phyloP scores from a whole-genome alignment of 1,284 basidiomycete genomes.

The Trichosporon inkin region DNA sequence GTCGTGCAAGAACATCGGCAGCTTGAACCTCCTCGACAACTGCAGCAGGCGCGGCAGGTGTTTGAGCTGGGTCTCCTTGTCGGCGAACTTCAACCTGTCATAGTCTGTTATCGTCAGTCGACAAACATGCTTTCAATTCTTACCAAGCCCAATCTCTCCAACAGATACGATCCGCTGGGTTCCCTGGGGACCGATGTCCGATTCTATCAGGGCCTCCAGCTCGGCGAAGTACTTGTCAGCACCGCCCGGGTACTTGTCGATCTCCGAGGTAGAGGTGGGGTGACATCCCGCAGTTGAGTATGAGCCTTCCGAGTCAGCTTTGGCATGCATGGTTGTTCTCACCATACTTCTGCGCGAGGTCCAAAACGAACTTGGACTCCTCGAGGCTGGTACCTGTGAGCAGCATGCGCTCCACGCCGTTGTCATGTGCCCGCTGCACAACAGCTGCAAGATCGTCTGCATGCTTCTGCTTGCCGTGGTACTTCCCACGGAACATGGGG shows the following conservation, averaged over 20 bases:
- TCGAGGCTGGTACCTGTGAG: conserved; percentile 72
- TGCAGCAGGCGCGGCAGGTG: conserved; percentile 69
- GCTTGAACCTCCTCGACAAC: conserved; percentile 65
- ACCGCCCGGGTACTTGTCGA: conserved; percentile 61
- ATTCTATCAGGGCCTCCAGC: conserved; percentile 59
- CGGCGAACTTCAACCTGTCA: conserved; percentile 70
- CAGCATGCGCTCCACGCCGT: conserved; percentile 72
- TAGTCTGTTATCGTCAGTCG: conserved; percentile 59
- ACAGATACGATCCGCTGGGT: conserved; percentile 67
- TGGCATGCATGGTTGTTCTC: conserved; percentile 19
- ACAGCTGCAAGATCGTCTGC: conserved; percentile 66
- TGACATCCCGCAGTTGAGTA: conserved; percentile 81
- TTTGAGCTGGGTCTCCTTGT: conserved; percentile 61
- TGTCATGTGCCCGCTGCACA: conserved; percentile 59
- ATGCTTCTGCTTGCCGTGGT: conserved; percentile 53
- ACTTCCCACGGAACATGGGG: conserved; percentile 52
- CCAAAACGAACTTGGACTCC: conserved; percentile 63
- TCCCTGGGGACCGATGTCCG: conserved; percentile 53
- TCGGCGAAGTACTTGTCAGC: conserved; percentile 63
- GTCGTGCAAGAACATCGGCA: conserved; percentile 83
- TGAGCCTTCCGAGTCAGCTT: conserved; percentile 53
- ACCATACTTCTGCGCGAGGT: conserved; percentile 62
- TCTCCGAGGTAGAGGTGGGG: conserved; percentile 75
- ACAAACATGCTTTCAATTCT: conserved; percentile 18
- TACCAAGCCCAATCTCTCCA: conserved; percentile 82